Base-by-base conservation (phyloP, 257 asterid genomes). In the Nicotiana obtusifolia region DNA sequence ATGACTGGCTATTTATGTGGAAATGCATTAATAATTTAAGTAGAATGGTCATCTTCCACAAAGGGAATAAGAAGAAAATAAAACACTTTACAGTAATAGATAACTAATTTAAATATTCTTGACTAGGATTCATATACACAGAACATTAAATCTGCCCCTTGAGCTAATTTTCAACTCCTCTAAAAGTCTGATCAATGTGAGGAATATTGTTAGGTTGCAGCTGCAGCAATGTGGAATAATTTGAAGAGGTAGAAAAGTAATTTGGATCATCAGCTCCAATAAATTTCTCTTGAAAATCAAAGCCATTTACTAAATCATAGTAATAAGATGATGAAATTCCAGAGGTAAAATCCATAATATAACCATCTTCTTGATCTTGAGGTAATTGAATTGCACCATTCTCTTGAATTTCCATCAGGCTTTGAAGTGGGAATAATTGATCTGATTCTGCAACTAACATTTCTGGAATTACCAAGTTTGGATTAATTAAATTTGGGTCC, bases 361-460 rank as follows among this genome's bases (percentile, higher is more conserved):
- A 67, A 20, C 71, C 84, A 26, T 75, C 81, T 54, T 81, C 82
- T 69, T 77, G 83, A 26, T 81, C 81, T 69, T 77, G 83, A 26
- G 68, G 41, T 13, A 44, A 54, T 62, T 52, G 30, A 0, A 76
- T 20, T 6, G 82, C 22, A 82, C 68, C 73, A 17, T 86, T 84
- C 84, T 83, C 83, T 64, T 83, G 82, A 62, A 76, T 66, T 82
- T 90, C 88, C 30, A 80, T n/a, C 14, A 87, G 87, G 44, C 30
- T 28, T 16, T 89, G 91, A 69, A 83, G 86, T 11, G 81, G 81
- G 68, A 64, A 44, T 20, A 64, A 44, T 20, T 80, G 86, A 47
- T 26, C 24, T 16, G 81, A 10, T n/a, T 76, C 81, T 10, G 41
- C 35, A 64, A 37, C 49, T 31, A 81, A 52, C 85, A 80, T 82